These are phyloP conservation scores for Hygrocybe punicea DNA, from an alignment of 768 basidiomycete genomes.

Conservation along the genomic window DNA sequence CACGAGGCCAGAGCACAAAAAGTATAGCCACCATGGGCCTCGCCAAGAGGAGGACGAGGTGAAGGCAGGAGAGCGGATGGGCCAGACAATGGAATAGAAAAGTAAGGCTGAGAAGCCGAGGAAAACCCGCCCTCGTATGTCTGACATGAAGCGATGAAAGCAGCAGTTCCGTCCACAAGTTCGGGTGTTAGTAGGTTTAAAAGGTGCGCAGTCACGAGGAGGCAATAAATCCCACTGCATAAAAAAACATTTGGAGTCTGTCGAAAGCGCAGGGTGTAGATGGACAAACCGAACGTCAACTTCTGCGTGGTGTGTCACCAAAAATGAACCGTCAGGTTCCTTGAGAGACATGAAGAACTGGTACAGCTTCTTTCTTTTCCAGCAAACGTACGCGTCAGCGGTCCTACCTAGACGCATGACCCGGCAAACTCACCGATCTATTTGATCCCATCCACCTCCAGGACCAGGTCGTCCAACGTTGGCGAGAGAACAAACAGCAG, in stretches of 20 bases:
- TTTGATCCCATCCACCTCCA: slow-evolving; percentile 80
- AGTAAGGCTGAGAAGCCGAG: slow-evolving; percentile 70
- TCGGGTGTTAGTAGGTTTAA: slow-evolving; percentile 87
- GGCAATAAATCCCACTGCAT: slow-evolving; percentile 86
- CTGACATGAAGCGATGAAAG: slow-evolving; percentile 85
- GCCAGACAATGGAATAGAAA: slow-evolving; percentile 26
- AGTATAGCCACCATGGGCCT: slow-evolving; percentile 97
- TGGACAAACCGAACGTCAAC: slow-evolving; percentile 82
- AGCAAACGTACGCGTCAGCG: neutral
- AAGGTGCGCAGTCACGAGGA: slow-evolving; percentile 77
- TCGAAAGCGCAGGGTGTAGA: neutral
- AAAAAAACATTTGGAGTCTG: neutral
- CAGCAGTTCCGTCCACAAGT: slow-evolving; percentile 69
- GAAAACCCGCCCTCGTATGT: slow-evolving; percentile 98
- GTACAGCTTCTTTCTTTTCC: slow-evolving; percentile 69
- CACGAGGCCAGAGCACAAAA: slow-evolving; percentile 89
- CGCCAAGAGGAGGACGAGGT: slow-evolving; percentile 78
- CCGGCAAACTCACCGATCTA: slow-evolving; percentile 58
- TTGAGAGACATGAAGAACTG: slow-evolving; percentile 90
- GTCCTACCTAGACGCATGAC: neutral
- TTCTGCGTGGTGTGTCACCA: slow-evolving; percentile 83
- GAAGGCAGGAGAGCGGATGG: slow-evolving; percentile 33
- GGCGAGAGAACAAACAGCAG: slow-evolving; percentile 77
- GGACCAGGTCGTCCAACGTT: slow-evolving; percentile 73
- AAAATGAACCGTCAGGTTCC: slow-evolving; percentile 88